phyloP scores from a whole-genome alignment of 176 grass and related monocot species.

The Tillandsia fasciculata region DNA sequence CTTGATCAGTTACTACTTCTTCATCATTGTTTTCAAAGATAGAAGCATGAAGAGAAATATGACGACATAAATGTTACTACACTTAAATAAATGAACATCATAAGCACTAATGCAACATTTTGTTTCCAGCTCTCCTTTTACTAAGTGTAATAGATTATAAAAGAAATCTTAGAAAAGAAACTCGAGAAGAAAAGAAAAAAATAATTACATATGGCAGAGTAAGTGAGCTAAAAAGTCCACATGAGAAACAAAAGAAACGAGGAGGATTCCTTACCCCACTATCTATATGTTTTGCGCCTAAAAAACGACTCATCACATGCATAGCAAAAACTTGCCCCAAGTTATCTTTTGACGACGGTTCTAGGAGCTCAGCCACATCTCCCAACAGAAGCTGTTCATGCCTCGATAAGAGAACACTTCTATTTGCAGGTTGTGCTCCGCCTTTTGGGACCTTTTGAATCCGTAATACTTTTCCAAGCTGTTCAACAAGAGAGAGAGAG shows the following conservation, averaged over 20 bases:
- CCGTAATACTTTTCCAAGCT: constrained; percentile 81
- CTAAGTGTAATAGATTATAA: not conserved
- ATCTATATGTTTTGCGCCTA: constrained; percentile 56
- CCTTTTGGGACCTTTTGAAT: constrained; percentile 56
- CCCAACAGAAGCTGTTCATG: constrained; percentile 68
- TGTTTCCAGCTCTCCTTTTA: not conserved
- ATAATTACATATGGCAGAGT: not conserved
- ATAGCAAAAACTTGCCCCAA: constrained; percentile 48
- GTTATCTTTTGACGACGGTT: constrained; percentile 47
- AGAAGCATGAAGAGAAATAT: too few species aligned
- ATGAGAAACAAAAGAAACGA: not conserved
- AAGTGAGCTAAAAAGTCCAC: not conserved
- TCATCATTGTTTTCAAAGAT: too few species aligned
- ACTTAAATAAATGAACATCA: too few species aligned
- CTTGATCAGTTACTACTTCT: too few species aligned
- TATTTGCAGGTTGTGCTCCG: constrained; percentile 23
- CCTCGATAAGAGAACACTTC: constrained; percentile 45
- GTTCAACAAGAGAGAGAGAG: constrained; percentile 11
- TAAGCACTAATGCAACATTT: too few species aligned
- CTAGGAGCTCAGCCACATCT: constrained; percentile 40
- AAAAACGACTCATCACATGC: constrained; percentile 60
- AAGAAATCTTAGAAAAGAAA: not conserved
- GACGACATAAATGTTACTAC: too few species aligned
- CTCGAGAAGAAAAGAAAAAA: not conserved
- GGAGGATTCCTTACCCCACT: constrained; percentile 39